Conservation (phyloP, 2,329 filamentous ascomycete species). For the Cyclaneusma minus region DNA sequence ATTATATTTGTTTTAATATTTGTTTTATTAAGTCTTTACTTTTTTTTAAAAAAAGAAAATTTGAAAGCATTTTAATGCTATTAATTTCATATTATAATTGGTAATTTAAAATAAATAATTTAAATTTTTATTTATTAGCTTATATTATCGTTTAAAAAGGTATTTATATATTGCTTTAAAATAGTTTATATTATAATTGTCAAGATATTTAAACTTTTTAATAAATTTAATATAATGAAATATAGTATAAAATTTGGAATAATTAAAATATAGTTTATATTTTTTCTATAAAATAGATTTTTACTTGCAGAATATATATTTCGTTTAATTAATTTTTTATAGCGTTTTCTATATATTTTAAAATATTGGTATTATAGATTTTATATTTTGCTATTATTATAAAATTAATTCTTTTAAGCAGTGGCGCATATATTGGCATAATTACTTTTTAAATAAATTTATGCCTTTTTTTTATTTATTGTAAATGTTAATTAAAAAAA, state of each 20-base stretch:
- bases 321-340: background rate
- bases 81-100: background rate
- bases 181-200: constrained; percentile 1
- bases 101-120: background rate
- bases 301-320: background rate
- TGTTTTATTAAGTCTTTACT: background rate
- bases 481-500: background rate
- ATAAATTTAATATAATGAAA: constrained; percentile 1
- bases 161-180: constrained; percentile 1
- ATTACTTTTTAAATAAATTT: background rate
- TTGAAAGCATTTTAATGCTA: background rate
- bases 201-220: background rate
- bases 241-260: constrained; percentile 1
- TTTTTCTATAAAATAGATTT: background rate
- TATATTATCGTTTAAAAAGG: background rate
- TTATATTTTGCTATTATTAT: constrained; percentile 1
- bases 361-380: background rate
- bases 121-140: constrained; percentile 1
- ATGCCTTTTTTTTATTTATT: background rate
- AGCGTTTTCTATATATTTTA: constrained; percentile 1
- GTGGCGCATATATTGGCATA: background rate
- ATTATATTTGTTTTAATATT: constrained; percentile 1
- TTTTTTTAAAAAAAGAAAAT: background rate
- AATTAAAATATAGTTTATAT: constrained; percentile 1
- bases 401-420: background rate